Conservation (phyloP, 441 rosid genomes). For the Manihot esculenta region DNA sequence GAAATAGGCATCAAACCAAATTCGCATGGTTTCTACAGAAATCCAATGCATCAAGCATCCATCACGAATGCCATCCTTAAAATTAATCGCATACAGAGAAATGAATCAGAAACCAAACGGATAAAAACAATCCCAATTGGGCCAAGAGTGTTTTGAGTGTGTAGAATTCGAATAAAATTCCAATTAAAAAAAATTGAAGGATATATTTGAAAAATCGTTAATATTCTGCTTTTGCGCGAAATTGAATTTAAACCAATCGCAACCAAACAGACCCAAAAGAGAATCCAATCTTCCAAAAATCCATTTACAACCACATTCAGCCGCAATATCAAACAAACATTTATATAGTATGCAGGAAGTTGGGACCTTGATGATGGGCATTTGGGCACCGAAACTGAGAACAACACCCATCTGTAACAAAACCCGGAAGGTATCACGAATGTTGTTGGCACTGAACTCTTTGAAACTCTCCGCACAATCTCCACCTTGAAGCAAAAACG, state of each 20-base stretch:
- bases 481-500: conserved; percentile 56
- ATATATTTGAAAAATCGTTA: too few relatives aligned
- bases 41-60: background rate
- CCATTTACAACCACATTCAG: background rate
- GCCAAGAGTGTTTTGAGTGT: background rate
- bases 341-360: background rate
- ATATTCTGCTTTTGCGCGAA: background rate
- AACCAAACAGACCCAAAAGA: background rate
- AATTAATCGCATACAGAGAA: background rate
- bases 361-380: conserved; percentile 49
- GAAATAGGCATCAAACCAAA: background rate
- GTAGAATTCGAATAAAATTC: background rate
- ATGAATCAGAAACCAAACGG: background rate
- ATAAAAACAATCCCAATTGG: background rate
- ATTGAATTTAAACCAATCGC: background rate
- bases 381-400: conserved; percentile 55
- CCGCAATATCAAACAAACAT: background rate
- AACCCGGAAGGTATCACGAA: conserved; percentile 51
- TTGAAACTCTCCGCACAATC: conserved; percentile 63
- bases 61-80: background rate
- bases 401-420: conserved; percentile 56
- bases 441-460: conserved; percentile 50
- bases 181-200: too few relatives aligned
- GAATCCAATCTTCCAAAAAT: too few relatives aligned
- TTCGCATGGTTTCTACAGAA: background rate